Conservation (phyloP, 768 basidiomycete genomes). For the Grammothele lineata region DNA sequence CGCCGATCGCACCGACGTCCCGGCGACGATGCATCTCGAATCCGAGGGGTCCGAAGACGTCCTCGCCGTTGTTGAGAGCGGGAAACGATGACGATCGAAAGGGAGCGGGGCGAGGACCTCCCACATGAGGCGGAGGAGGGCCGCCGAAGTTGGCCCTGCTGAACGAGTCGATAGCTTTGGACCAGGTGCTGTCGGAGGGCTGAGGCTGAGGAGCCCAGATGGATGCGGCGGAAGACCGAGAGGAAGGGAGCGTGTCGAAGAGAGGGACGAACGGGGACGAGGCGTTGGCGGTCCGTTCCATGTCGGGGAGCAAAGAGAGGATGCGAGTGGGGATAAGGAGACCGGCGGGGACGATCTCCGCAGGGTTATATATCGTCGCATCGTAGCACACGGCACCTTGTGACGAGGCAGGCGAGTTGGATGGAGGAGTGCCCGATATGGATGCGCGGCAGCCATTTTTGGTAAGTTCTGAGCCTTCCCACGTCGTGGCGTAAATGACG, state of each 20-base stretch:
- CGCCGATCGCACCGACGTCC: conserved; percentile 71
- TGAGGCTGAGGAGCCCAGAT: conserved; percentile 86
- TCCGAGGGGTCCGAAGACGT: conserved; percentile 60
- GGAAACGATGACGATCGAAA: conserved; percentile 25
- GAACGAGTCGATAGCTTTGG: conserved; percentile 59
- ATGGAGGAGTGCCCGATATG: conserved; percentile 9
- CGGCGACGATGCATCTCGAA: conserved; percentile 37
- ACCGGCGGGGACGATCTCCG: background rate
- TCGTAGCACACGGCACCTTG: conserved; percentile 2
- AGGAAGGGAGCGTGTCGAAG: conserved; percentile 20
- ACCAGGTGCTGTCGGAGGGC: conserved; percentile 63
- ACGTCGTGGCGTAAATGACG: conserved; percentile 11
- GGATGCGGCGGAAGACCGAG: conserved; percentile 34
- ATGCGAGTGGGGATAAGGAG: conserved; percentile 8
- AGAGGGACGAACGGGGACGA: conserved; percentile 22
- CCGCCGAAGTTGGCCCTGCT: conserved; percentile 37
- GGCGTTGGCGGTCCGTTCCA: conserved; percentile 17
- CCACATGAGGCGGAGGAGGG: background rate
- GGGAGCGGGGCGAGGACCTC: conserved; percentile 18
- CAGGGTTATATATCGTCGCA: conserved; percentile 12
- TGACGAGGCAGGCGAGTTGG: conserved; percentile 6
- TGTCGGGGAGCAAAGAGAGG: conserved; percentile 8
- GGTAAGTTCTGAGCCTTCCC: conserved; percentile 14
- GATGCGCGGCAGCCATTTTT: conserved; percentile 7
- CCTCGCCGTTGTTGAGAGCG: conserved; percentile 43